Conservation (phyloP, 164 flowering plant genomes). For the Stephania yunnanensis region DNA sequence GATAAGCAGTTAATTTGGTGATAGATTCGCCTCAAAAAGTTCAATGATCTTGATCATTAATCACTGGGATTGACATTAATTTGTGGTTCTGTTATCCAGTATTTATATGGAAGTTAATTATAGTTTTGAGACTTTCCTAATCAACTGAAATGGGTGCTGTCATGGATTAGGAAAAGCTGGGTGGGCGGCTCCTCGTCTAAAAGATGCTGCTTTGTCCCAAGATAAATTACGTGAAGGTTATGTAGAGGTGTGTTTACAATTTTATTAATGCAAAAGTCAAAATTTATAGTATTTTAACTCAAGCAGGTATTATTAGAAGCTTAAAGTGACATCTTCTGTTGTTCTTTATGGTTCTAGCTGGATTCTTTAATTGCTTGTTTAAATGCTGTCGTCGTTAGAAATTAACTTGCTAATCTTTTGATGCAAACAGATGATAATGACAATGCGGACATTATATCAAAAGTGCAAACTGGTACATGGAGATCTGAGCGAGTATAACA, state of each 20-base stretch:
- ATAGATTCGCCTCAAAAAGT: neutral
- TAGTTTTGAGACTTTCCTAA: neutral
- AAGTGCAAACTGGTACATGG: slow-evolving; percentile 98
- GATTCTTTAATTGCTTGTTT: neutral
- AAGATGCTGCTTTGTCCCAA: slow-evolving; percentile 82
- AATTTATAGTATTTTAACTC: neutral
- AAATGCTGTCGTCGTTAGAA: neutral
- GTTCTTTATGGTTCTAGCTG: neutral
- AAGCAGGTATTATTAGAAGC: neutral
- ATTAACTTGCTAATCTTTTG: slow-evolving; percentile 10
- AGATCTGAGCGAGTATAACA: slow-evolving; percentile 96
- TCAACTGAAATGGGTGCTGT: slow-evolving; percentile 1
- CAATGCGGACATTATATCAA: slow-evolving; percentile 86
- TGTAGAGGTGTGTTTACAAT: slow-evolving; percentile 58
- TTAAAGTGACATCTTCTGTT: neutral
- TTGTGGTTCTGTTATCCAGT: neutral
- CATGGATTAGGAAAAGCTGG: slow-evolving; percentile 65
- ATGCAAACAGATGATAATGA: slow-evolving; percentile 53
- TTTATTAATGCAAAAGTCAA: neutral
- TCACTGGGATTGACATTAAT: neutral
- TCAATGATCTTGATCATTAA: neutral
- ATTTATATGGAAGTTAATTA: neutral
- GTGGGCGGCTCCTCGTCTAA: slow-evolving; percentile 99
- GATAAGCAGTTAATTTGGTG: neutral
- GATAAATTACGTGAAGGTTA: slow-evolving; percentile 92